Evolutionary conservation across 805 yeast species (phyloP).

Genomic region (Candida rishiriensis): DNA sequence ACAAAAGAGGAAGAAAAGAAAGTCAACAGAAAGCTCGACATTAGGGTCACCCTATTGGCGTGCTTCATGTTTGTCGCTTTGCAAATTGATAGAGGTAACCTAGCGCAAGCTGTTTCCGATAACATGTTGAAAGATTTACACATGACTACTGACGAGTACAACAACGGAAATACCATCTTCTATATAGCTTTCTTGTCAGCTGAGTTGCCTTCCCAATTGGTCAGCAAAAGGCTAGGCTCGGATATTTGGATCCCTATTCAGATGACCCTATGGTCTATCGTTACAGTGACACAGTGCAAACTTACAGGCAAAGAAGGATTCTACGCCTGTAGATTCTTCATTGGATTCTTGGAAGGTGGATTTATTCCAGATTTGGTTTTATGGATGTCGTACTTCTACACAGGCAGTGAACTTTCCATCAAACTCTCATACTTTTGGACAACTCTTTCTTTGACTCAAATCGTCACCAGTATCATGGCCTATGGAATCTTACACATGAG

Average conservation of each 20-base stretch:
- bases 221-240: constrained; percentile 60
- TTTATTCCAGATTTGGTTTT: constrained; percentile 61
- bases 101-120: constrained; percentile 53
- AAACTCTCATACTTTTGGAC: constrained; percentile 60
- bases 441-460: constrained; percentile 44
- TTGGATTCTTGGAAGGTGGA: constrained; percentile 65
- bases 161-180: constrained; percentile 53
- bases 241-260: constrained; percentile 61
- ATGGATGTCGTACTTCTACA: constrained; percentile 66
- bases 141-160: constrained; percentile 54
- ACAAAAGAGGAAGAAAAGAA: constrained; percentile 44
- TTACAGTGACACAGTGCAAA: constrained; percentile 48
- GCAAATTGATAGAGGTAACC: constrained; percentile 55
- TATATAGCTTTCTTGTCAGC: constrained; percentile 48
- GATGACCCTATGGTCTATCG: constrained; percentile 51
- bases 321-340: constrained; percentile 42
- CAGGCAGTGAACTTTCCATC: constrained; percentile 50
- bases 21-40: constrained; percentile 48
- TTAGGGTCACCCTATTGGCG: constrained; percentile 53
- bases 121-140: constrained; percentile 47
- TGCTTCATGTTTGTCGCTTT: constrained; percentile 55
- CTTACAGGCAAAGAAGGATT: constrained; percentile 40
- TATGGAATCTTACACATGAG: constrained; percentile 51
- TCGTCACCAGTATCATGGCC: constrained; percentile 40
- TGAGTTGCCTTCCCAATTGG: constrained; percentile 62